Evolutionary conservation across 257 asterid genomes (phyloP).

Genomic region (Plantago ovata): DNA sequence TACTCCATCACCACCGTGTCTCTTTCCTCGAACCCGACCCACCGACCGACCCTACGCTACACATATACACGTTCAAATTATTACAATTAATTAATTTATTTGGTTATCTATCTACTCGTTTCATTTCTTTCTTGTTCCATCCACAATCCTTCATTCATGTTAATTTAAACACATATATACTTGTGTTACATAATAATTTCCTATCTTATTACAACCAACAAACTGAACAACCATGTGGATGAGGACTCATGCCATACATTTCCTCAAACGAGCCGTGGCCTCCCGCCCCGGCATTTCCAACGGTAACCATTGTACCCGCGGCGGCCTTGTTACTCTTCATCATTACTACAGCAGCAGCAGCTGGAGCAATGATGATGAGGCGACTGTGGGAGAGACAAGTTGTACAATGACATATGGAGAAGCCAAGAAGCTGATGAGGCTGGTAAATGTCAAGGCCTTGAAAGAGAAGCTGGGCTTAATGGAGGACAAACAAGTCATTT

Average conservation of each 20-base stretch:
- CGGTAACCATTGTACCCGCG: background rate
- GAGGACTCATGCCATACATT: conserved; percentile 21
- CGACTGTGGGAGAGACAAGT: conserved; percentile 18
- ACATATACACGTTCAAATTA: too few species aligned
- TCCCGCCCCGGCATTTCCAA: background rate
- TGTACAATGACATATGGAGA: conserved; percentile 55
- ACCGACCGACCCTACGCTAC: too few species aligned
- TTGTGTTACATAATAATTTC: too few species aligned
- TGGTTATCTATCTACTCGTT: too few species aligned
- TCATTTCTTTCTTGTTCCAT: background rate
- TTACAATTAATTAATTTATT: too few species aligned
- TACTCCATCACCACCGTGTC: too few species aligned
- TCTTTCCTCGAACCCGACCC: too few species aligned
- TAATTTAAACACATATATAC: too few species aligned
- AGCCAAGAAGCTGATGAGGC: conserved; percentile 86
- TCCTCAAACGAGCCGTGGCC: conserved; percentile 22
- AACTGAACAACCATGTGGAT: conserved; percentile 24
- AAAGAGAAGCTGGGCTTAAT: conserved; percentile 59
- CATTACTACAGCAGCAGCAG: conserved; percentile 28
- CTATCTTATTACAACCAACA: background rate
- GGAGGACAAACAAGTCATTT: conserved; percentile 66
- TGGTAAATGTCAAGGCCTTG: conserved; percentile 75
- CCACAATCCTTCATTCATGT: too few species aligned
- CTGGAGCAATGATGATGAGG: conserved; percentile 6
- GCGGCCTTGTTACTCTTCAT: background rate